A percentile compares a stretch with the other conserved stretches of the same genome.
These are phyloP conservation scores for Populus nigra DNA, from an alignment of 345 rosid genomes.

Conservation along the genomic window DNA sequence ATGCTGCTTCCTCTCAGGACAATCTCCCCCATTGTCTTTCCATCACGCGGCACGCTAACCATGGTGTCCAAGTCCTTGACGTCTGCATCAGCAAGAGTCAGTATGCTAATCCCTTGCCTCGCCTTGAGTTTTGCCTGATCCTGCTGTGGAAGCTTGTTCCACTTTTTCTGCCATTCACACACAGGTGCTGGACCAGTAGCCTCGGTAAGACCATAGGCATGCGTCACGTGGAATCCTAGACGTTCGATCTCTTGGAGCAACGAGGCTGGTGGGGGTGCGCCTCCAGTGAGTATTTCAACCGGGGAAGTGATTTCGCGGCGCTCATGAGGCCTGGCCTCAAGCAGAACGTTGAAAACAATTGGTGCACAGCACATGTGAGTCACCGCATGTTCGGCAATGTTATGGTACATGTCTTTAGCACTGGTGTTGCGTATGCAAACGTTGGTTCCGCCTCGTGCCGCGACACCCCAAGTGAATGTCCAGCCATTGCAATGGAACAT, in stretches of 20 bases:
- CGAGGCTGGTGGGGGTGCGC: conserved; percentile 68
- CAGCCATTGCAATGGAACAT: conserved; percentile 88
- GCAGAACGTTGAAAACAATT: conserved; percentile 59
- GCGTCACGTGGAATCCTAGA: conserved; percentile 65
- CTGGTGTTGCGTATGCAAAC: conserved; percentile 63
- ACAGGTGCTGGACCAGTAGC: conserved; percentile 64
- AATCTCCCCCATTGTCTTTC: conserved; percentile 65
- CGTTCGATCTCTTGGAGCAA: conserved; percentile 46
- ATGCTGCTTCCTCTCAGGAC: conserved; percentile 64
- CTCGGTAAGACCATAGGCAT: conserved; percentile 74
- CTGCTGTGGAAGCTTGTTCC: conserved; percentile 43
- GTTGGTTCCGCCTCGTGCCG: conserved; percentile 75
- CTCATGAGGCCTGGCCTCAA: conserved; percentile 46
- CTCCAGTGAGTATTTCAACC: conserved; percentile 68
- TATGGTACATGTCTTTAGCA: conserved; percentile 45
- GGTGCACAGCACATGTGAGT: conserved; percentile 87
- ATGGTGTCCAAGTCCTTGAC: conserved; percentile 52
- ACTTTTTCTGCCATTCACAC: conserved; percentile 71
- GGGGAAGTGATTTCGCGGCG: conserved; percentile 29
- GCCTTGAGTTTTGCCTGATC: conserved; percentile 50
- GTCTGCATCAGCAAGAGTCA: conserved; percentile 64
- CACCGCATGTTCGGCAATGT: conserved; percentile 48
- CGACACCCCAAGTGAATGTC: conserved; percentile 74
- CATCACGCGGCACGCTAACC: conserved; percentile 60
- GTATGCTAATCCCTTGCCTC: conserved; percentile 59